Conservation (phyloP, 176 grass and related monocot species). For the Musa itinerans region DNA sequence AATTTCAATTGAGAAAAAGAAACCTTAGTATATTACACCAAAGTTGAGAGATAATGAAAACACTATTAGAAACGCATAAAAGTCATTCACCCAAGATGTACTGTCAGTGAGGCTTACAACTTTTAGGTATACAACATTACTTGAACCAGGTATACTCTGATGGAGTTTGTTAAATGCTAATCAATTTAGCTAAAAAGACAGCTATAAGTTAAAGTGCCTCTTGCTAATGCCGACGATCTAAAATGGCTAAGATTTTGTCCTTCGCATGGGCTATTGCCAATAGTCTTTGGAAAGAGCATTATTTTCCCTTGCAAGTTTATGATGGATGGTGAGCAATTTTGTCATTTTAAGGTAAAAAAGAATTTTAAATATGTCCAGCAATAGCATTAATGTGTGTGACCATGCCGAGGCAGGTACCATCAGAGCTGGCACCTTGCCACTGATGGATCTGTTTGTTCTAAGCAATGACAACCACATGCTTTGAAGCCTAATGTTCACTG, state of each 20-base stretch:
- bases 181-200: neutral
- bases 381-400: neutral
- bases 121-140: no score
- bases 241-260: neutral
- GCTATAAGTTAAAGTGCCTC: neutral
- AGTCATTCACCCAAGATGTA: no score
- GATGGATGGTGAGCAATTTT: neutral
- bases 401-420: neutral
- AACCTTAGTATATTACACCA: neutral
- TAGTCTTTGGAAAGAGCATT: neutral
- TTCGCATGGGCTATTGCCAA: neutral
- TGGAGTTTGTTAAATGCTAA: neutral
- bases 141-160: no score
- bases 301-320: slow-evolving; percentile 6
- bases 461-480: neutral
- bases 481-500: neutral
- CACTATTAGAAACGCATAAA: neutral
- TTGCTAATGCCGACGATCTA: neutral
- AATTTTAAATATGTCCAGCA: neutral
- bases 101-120: no score
- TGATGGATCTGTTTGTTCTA: neutral
- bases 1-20: neutral
- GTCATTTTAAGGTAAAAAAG: neutral
- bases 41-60: slow-evolving; percentile 2
- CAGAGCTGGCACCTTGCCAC: neutral